Base-by-base conservation (phyloP, 805 yeast genomes). In the Saccharomycopsis sp. region DNA sequence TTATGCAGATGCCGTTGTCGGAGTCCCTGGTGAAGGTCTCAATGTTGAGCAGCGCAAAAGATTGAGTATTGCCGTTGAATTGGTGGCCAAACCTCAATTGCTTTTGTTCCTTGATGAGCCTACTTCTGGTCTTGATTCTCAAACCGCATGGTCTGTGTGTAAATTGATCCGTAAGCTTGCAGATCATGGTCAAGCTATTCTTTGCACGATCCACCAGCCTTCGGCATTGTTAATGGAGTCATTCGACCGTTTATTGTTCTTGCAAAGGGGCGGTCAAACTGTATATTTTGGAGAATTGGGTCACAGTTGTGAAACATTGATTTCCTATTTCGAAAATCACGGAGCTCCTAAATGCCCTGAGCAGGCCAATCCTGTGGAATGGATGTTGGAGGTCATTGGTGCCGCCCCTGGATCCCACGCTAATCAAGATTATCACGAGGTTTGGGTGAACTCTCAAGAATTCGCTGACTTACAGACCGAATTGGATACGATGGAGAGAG, bases 371-470 rank as follows among this genome's bases (percentile, higher is more conserved):
- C 94, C 92, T 34, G 92, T 91, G 14, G 96, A 89, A 73, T 90
- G 95, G 94, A 90, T 90, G 96, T 75, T 90, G 71, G 87, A 87
- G 62, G 87, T 84, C 62, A 86, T 85, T 65, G 91, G 91, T 66
- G 91, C 91, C 56, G 90, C 91, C 40, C 91, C 91, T 4, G 91
- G 90, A 55, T 81, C 89, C 40, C 85, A 82, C 64, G 87, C 90
- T 18, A 75, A 76, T 52, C 87, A 83, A 70, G 88, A 87, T 69
- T 87, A 84, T 66, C 77, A 81, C 66, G 85, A 87, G 66, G 89
- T 86, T 53, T 89, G 97, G 97, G 71, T 79, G 68, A 76, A 78
- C 52, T 88, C 96, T 41, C 70, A 71, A 0, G 91, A 89, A 68
- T 80, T 79, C 64, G 66, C 71, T 55, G 82, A 77, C 4, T 81